phyloP scores from a whole-genome alignment of 495 filamentous ascomycete genomes.

The Annulohypoxylon bovei region DNA sequence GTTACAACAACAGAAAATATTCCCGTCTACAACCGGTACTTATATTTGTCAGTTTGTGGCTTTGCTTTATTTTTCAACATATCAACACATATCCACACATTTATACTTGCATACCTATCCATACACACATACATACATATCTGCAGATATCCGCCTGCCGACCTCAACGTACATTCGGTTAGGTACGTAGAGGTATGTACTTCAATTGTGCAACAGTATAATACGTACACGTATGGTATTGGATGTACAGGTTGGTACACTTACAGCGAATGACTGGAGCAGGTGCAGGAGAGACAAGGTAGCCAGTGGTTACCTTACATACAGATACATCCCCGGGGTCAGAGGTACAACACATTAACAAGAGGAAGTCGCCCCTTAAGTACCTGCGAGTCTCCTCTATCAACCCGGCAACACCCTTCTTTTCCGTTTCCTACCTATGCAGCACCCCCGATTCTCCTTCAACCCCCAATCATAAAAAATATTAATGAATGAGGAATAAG shows the following conservation, averaged over 20 bases:
- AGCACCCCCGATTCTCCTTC: slow-evolving; percentile 34
- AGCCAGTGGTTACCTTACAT: slow-evolving; percentile 17
- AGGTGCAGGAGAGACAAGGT: slow-evolving; percentile 9
- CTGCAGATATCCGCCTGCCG: slow-evolving; percentile 30
- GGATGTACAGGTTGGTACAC: slow-evolving; percentile 23
- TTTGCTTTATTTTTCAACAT: slow-evolving; percentile 19
- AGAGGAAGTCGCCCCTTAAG: slow-evolving; percentile 31
- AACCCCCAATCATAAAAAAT: slow-evolving; percentile 27
- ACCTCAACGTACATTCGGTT: slow-evolving; percentile 20
- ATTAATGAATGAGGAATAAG: slow-evolving; percentile 13
- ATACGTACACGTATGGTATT: slow-evolving; percentile 36
- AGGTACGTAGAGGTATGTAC: slow-evolving; percentile 3
- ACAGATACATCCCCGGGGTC: slow-evolving; percentile 9
- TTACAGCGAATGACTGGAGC: slow-evolving; percentile 10
- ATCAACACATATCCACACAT: slow-evolving; percentile 1
- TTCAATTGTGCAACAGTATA: slow-evolving; percentile 30
- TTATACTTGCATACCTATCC: slow-evolving; percentile 9
- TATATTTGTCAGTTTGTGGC: slow-evolving; percentile 9
- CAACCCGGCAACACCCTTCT: slow-evolving; percentile 45
- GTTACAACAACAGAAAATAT: slow-evolving; percentile 2
- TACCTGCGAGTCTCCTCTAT: slow-evolving; percentile 36
- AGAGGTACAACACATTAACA: slow-evolving; percentile 17
- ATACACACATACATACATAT: slow-evolving; percentile 2
- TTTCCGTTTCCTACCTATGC: slow-evolving; percentile 33
- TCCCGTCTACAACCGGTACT: background rate